These are phyloP conservation scores for Globisporangium middletonii DNA, from an alignment of 352 stramenopile species.

Conservation along the genomic window DNA sequence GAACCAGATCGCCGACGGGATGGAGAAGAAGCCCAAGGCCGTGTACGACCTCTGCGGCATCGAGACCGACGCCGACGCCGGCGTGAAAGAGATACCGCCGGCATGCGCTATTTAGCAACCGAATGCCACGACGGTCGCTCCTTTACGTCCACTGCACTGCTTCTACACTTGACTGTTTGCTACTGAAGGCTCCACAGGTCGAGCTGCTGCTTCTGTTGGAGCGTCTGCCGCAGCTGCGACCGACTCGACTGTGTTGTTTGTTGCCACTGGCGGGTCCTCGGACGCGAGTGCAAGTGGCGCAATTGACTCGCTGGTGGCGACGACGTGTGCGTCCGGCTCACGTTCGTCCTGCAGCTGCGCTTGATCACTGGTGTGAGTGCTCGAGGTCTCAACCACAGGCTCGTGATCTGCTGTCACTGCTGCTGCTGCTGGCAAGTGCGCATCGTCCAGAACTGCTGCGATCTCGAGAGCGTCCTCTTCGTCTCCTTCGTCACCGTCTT, in stretches of 20 bases:
- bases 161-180: too few relatives aligned
- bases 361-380: neutral
- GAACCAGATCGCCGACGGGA: constrained; percentile 74
- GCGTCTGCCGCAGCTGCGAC: too few relatives aligned
- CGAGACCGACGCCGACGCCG: constrained; percentile 66
- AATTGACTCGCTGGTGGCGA: too few relatives aligned
- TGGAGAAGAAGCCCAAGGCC: constrained; percentile 76
- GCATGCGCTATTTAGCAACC: constrained; percentile 41
- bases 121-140: neutral
- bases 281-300: too few relatives aligned
- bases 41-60: constrained; percentile 53
- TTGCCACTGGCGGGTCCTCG: too few relatives aligned
- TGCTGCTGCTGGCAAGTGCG: neutral
- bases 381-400: neutral
- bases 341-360: too few relatives aligned
- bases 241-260: too few relatives aligned
- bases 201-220: too few relatives aligned
- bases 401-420: neutral
- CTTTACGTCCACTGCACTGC: neutral
- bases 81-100: constrained; percentile 62
- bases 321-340: too few relatives aligned
- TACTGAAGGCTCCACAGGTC: too few relatives aligned
- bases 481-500: too few relatives aligned
- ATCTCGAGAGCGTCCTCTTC: too few relatives aligned
- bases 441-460: neutral